Evolutionary conservation across 805 yeast species (phyloP), one percentile per base, ranked within the genome.

Genomic region (Saccharomycopsis fibuligera): DNA sequence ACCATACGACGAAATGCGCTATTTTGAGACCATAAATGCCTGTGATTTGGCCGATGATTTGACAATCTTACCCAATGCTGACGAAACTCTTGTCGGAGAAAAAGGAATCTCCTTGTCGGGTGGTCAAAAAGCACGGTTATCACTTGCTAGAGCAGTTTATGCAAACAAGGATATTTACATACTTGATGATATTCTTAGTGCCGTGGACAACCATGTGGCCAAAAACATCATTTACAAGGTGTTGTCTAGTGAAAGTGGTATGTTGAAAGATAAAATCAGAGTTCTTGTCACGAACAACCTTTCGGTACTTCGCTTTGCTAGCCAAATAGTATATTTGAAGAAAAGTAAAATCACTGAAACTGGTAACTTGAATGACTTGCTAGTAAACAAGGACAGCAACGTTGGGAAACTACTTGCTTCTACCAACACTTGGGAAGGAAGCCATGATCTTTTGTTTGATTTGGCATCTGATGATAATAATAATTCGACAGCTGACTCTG

Each of bases 91-190:
- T 58, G 98, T 93, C 50, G 99, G 99, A 54, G 99, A 93, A 68
- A 88, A 91, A 64, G 99, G 99, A 55, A 90, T 93, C 45, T 87
- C 97, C 12, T 72, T 93, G 44, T 86, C 96, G 37, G 99, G 99
- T 45, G 99, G 99, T 40, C 99, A 93, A 66, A 93, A 93, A 73
- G 98, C 99, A 0, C 81, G 99, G 63, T 74, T 93, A 33, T 82
- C 96, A 1, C 74, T 93, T 46, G 88, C 88, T 0, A 72, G 89
- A 58, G 86, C 87, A 0, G 81, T 82, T 3, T 82, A 82, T 59
- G 64, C 85, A 0, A 65, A 78, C 45, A 68, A 74, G 1, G 83
- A 81, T 61, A 67, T 81, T 4, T 74, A 76, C 50, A 58, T 82
- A 35, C 55, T 82, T 45, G 89, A 82, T 63, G 89, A 82, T 59